Evolutionary conservation across 2,329 filamentous ascomycete genomes (phyloP).

Genomic region (Neurospora crassa): DNA sequence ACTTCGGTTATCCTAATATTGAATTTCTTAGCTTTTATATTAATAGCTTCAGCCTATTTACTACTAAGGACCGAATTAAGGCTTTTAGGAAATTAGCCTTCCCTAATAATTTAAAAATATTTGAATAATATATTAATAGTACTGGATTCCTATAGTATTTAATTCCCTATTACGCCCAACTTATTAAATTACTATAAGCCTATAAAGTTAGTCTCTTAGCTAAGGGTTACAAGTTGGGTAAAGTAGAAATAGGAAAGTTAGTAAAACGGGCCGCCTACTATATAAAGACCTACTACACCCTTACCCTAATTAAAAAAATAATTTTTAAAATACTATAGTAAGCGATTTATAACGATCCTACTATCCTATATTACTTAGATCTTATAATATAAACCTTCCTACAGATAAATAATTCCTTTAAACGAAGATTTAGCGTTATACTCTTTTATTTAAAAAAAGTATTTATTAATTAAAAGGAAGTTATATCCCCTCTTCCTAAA

Average conservation of each 20-base stretch:
- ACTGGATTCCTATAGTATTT: neutral
- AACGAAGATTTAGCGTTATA: neutral
- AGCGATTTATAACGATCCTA: fast-evolving
- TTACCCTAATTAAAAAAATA: fast-evolving
- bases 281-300: neutral
- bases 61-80: neutral
- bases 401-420: neutral
- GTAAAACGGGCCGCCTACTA: fast-evolving
- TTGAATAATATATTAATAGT: neutral
- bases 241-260: neutral
- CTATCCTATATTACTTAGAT: neutral
- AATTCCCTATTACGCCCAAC: neutral
- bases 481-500: neutral
- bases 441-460: neutral
- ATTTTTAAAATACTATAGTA: neutral
- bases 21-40: no score
- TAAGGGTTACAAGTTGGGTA: fast-evolving
- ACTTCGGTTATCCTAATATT: no score
- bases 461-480: no score
- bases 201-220: fast-evolving
- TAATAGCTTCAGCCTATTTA: neutral
- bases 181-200: neutral
- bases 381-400: neutral
- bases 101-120: neutral
- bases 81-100: neutral